Evolutionary conservation across 2,329 filamentous ascomycete species (phyloP).

Genomic region (Fusarium sp.): DNA sequence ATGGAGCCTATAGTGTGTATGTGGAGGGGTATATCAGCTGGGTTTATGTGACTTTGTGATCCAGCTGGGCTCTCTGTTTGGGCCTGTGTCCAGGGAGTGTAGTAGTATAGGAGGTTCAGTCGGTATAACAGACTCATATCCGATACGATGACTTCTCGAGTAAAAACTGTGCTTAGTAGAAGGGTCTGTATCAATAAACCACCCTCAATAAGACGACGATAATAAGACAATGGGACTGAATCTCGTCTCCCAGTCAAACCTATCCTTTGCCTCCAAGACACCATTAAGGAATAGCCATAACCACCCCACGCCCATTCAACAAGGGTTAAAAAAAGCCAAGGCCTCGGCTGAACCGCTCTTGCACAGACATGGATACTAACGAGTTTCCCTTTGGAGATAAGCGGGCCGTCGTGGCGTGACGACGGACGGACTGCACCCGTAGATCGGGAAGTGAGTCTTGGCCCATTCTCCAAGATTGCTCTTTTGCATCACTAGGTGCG

Average conservation of each 20-base stretch:
- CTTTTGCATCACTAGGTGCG: background rate
- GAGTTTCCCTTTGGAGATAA: background rate
- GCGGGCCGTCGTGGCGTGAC: constrained; percentile 1
- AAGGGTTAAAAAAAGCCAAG: background rate
- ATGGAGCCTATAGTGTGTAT: background rate
- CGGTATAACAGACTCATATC: background rate
- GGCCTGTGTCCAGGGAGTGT: background rate
- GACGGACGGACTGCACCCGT: background rate
- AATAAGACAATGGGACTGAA: too few relatives aligned
- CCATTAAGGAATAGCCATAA: background rate
- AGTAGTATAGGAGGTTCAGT: background rate
- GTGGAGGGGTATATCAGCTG: background rate
- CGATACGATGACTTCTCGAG: background rate
- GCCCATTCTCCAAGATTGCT: background rate
- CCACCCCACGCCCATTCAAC: background rate
- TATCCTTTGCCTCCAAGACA: background rate
- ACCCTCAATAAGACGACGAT: background rate
- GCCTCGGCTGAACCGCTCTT: background rate
- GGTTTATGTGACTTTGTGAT: background rate
- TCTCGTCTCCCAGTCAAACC: too few relatives aligned
- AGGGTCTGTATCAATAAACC: background rate
- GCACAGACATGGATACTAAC: background rate
- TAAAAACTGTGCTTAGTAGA: background rate
- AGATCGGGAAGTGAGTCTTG: background rate
- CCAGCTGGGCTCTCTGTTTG: background rate